Conservation (phyloP, 768 basidiomycete genomes). For the Ramaria sp. region DNA sequence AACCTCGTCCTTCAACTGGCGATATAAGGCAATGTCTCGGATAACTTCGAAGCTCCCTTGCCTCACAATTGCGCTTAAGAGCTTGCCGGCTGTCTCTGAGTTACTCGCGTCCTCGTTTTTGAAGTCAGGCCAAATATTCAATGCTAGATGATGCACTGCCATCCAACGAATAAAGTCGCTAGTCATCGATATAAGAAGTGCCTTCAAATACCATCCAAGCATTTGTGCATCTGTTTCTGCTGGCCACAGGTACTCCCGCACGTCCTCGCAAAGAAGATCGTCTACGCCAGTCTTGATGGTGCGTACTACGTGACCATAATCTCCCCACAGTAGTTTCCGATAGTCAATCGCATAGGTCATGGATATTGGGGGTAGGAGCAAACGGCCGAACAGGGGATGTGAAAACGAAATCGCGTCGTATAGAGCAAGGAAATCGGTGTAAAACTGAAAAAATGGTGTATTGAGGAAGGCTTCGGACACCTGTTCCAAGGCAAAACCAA, state of each 20-base stretch:
- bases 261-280: conserved; percentile 40
- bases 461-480: conserved; percentile 54
- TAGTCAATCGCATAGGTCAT: conserved; percentile 77
- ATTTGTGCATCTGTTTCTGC: conserved; percentile 53
- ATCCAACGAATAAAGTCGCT: conserved; percentile 55
- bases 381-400: conserved; percentile 59
- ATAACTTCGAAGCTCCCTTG: conserved; percentile 40
- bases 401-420: conserved; percentile 88
- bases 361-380: conserved; percentile 68
- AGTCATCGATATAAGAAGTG: conserved; percentile 30
- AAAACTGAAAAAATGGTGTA: conserved; percentile 88
- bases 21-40: conserved; percentile 47
- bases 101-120: conserved; percentile 20
- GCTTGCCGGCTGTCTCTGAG: conserved; percentile 24
- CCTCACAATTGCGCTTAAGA: conserved; percentile 41
- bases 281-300: conserved; percentile 43
- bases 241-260: conserved; percentile 62
- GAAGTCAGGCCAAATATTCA: conserved; percentile 64
- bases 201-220: conserved; percentile 51
- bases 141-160: conserved; percentile 72
- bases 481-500: conserved; percentile 34
- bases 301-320: conserved; percentile 56
- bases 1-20: conserved; percentile 31
- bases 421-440: conserved; percentile 82
- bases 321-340: conserved; percentile 74